Evolutionary conservation across 2,329 filamentous ascomycete genomes (phyloP).

Genomic region (Aspergillus pseudoterreus): DNA sequence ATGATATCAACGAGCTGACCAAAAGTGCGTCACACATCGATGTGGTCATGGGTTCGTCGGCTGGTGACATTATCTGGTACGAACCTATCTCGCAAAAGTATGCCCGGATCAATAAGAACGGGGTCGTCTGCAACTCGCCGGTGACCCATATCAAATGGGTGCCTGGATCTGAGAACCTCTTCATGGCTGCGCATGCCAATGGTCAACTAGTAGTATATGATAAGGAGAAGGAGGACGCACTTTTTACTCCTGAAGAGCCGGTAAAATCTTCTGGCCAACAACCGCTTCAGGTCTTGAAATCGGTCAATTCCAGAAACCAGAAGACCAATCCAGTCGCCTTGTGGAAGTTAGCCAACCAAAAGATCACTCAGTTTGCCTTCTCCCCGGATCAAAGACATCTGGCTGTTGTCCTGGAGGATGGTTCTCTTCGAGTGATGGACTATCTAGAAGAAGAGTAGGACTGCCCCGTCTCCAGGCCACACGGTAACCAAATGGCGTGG

Average conservation of each 20-base stretch:
- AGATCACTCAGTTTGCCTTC: constrained; percentile 87
- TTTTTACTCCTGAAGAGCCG: constrained; percentile 64
- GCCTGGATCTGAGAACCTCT: constrained; percentile 87
- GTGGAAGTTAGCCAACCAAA: constrained; percentile 89
- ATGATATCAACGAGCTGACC: constrained; percentile 83
- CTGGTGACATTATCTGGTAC: constrained; percentile 97
- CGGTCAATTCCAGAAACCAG: constrained; percentile 88
- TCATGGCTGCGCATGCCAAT: constrained; percentile 88
- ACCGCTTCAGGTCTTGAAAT: constrained; percentile 74
- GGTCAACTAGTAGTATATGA: constrained; percentile 91
- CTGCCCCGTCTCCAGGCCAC: too few relatives aligned
- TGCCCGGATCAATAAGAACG: constrained; percentile 93
- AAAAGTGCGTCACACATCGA: constrained; percentile 80
- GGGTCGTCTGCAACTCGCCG: constrained; percentile 79
- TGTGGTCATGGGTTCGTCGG: constrained; percentile 91
- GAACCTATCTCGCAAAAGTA: constrained; percentile 96
- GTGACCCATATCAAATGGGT: constrained; percentile 90
- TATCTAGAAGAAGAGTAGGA: constrained; percentile 82
- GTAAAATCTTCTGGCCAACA: constrained; percentile 24
- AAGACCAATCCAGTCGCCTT: constrained; percentile 87
- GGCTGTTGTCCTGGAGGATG: constrained; percentile 88
- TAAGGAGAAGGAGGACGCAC: constrained; percentile 89
- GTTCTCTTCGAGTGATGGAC: constrained; percentile 83
- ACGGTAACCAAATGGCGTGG: background rate
- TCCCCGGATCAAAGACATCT: constrained; percentile 84